A percentile compares a stretch with the other conserved stretches of the same genome.
These are phyloP conservation scores for Flaveria ramosissima DNA, from an alignment of 129 eudicot genomes.

Conservation along the genomic window DNA sequence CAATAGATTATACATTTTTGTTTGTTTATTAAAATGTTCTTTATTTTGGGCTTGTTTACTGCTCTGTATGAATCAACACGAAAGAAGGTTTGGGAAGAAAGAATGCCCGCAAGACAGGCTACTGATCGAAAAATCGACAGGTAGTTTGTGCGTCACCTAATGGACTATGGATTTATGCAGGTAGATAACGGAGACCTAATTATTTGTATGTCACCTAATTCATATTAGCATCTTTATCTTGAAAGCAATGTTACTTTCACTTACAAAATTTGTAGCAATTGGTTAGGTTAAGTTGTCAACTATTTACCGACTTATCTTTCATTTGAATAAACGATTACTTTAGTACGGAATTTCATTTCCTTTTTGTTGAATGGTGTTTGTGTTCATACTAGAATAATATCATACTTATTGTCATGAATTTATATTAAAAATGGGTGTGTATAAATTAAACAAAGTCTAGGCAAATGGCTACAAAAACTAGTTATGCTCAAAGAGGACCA, in stretches of 20 bases:
- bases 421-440: background rate
- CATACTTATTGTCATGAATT: background rate
- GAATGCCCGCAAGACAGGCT: background rate
- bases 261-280: background rate
- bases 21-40: constrained; percentile 21
- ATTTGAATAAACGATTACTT: background rate
- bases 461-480: background rate
- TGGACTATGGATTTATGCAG: background rate
- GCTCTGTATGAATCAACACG: constrained; percentile 1
- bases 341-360: too few relatives aligned
- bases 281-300: background rate
- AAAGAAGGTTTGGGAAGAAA: background rate
- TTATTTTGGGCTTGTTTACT: background rate
- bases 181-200: background rate
- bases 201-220: background rate
- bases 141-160: background rate
- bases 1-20: constrained; percentile 7
- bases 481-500: constrained; percentile 31
- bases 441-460: background rate
- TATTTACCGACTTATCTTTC: background rate
- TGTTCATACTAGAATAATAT: too few relatives aligned
- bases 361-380: too few relatives aligned
- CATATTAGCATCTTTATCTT: background rate
- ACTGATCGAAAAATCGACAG: background rate
- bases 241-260: background rate